A percentile compares a stretch with the other conserved stretches of the same genome.
phyloP scores from a whole-genome alignment of 352 stramenopile genomes.

The Phytopythium kandeliae region DNA sequence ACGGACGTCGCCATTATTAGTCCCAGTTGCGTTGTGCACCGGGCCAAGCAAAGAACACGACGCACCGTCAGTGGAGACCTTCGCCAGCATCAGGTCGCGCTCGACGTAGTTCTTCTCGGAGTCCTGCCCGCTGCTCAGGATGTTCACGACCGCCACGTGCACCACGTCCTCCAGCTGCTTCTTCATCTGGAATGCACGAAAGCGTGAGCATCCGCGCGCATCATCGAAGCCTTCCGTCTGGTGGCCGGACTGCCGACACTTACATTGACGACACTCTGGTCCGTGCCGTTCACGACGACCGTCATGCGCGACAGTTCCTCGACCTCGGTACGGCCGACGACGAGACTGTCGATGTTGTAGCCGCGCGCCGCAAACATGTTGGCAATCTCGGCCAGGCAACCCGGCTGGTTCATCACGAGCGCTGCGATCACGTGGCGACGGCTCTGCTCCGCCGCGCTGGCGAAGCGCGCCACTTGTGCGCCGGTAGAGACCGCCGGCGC shows the following conservation, averaged over 20 bases:
- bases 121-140: conserved; percentile 61
- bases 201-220: no score
- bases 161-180: conserved; percentile 87
- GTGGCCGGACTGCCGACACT: background rate
- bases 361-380: conserved; percentile 79
- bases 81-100: conserved; percentile 84
- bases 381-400: conserved; percentile 81
- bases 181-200: conserved; percentile 77
- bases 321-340: conserved; percentile 82
- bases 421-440: conserved; percentile 80
- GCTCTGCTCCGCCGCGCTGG: conserved; percentile 35
- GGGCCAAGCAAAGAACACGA: no score
- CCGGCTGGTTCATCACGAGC: conserved; percentile 81
- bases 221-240: no score
- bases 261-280: conserved; percentile 77
- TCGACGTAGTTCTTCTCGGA: conserved; percentile 80
- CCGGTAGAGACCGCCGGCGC: background rate
- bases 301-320: conserved; percentile 85
- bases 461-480: conserved; percentile 22
- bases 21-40: no score
- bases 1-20: no score
- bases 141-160: conserved; percentile 82
- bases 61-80: conserved; percentile 76
- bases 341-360: conserved; percentile 87
- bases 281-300: conserved; percentile 76